Evolutionary conservation across 192 early-diverging fungal genomes (phyloP), one percentile per base, ranked within the genome.

Genomic region (Obelidium mucronatum): DNA sequence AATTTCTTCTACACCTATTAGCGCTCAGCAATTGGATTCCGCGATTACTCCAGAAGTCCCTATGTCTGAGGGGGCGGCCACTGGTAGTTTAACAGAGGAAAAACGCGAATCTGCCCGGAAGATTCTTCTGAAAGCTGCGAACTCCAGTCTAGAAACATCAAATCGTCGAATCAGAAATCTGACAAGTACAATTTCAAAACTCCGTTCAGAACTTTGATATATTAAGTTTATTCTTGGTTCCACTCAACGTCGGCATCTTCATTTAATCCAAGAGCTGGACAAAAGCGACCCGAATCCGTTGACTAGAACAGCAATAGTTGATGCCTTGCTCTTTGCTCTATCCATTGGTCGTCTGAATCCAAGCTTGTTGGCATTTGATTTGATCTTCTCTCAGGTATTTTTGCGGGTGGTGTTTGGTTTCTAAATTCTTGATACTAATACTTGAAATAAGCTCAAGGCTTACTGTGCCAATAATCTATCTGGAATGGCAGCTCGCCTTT

Each of bases 301-400:
- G 24, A 58, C 5, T 30, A 6, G 55, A 58, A 30, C 26, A 6
- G 24, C n/a, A 58, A 15, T 58, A 30, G 55, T 58, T 6, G n/a
- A 30, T 19, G 4, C 26, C n/a, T 3, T 58, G 5, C 24, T 58
- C 11, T 19, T 19, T 5, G 55, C 55, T 6, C 28, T 58, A 5
- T 28, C 19, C 5, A 58, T 30, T 30, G 55, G 55, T 19, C 19
- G 55, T 4, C 28, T 58, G 6, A 28, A 30, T 58, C 55, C 55
- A 28, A 3, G 55, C 4, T 24, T 58, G n/a, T 19, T 58, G 55
- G 55, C 55, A 28, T 58, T 58, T 58, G 55, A 58, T 58, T 58
- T 19, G 5, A 3, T 58, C 11, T 58, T 58, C 4, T 58, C 55
- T 58, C 55, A 58, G 55, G 55, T 58, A 30, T 58, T 5, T 58